Percentiles rank a stretch among this genome's conserved stretches.
Evolutionary conservation across 306 rosid species (phyloP).

Genomic region (Pterocarpus santalinus): DNA sequence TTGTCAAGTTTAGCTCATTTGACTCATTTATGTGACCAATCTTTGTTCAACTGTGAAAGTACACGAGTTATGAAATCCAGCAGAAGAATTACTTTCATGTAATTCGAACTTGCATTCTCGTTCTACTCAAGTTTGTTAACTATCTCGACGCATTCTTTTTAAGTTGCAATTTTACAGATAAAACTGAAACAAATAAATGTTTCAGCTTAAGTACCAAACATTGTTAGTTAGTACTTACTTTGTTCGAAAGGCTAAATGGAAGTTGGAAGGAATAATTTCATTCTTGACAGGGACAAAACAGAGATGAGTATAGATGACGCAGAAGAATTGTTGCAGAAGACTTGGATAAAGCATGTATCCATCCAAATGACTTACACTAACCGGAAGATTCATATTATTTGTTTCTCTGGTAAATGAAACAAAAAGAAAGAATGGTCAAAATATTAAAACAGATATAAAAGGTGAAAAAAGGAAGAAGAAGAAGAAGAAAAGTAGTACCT

Average conservation of each 20-base stretch:
- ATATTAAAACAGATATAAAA: constrained; percentile 25
- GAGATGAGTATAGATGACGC: constrained; percentile 23
- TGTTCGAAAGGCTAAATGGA: constrained; percentile 19
- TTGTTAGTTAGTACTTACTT: neutral
- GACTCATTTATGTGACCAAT: too few species aligned
- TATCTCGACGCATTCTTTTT: neutral
- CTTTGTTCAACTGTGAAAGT: too few species aligned
- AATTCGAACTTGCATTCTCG: neutral
- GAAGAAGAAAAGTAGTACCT: neutral
- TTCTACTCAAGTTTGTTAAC: neutral
- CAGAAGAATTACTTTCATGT: too few species aligned
- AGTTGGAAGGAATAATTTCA: constrained; percentile 38
- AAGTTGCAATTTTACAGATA: neutral
- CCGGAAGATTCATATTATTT: constrained; percentile 59
- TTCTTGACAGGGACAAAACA: constrained; percentile 19
- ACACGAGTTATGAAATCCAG: too few species aligned
- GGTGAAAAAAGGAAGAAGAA: neutral
- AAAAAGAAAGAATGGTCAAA: constrained; percentile 29
- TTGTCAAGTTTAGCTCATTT: too few species aligned
- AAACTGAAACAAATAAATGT: neutral
- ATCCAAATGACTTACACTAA: constrained; percentile 33
- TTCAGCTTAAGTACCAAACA: neutral
- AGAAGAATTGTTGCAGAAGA: constrained; percentile 17
- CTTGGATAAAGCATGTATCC: constrained; percentile 23
- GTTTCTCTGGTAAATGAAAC: constrained; percentile 47